These are phyloP conservation scores for Monilinia fructicola DNA, from an alignment of 2,329 filamentous ascomycete genomes.

Conservation along the genomic window DNA sequence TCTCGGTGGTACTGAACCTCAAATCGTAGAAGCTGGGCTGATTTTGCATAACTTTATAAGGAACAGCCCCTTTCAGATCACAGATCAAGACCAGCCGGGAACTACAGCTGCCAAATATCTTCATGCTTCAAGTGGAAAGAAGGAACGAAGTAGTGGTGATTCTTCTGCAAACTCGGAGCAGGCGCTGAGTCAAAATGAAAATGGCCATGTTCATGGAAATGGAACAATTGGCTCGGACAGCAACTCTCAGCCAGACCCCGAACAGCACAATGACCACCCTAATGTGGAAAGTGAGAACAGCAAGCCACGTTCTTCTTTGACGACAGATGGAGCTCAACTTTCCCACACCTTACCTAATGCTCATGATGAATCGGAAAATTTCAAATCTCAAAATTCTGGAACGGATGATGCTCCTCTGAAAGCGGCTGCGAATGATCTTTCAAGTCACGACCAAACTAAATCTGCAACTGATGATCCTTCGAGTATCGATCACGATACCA, in stretches of 20 bases:
- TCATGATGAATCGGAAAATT: too few species aligned
- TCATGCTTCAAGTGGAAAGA: constrained; percentile 19
- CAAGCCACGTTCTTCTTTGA: neutral
- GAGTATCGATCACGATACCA: constrained; percentile 6
- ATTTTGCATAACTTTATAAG: constrained; percentile 69
- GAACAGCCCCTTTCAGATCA: constrained; percentile 53
- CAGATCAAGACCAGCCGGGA: constrained; percentile 14
- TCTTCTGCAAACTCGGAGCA: neutral
- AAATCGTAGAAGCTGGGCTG: constrained; percentile 71
- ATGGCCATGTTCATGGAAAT: constrained; percentile 14
- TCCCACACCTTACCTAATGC: neutral
- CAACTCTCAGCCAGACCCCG: constrained; percentile 15
- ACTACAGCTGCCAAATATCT: constrained; percentile 21
- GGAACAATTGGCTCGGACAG: constrained; percentile 18
- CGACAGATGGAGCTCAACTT: constrained; percentile 5
- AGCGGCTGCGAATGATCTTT: constrained; percentile 35
- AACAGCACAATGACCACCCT: neutral
- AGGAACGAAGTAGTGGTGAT: constrained; percentile 2
- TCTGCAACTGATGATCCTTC: constrained; percentile 20
- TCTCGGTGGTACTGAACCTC: constrained; percentile 67
- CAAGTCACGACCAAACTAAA: constrained; percentile 27
- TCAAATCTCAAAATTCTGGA: constrained; percentile 20
- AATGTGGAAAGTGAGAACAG: constrained; percentile 28
- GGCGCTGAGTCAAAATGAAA: constrained; percentile 15
- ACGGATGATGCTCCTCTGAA: constrained; percentile 34